These are phyloP conservation scores for Dendrocalamus sinicus DNA, from an alignment of 176 grass and related monocot genomes.

Conservation along the genomic window DNA sequence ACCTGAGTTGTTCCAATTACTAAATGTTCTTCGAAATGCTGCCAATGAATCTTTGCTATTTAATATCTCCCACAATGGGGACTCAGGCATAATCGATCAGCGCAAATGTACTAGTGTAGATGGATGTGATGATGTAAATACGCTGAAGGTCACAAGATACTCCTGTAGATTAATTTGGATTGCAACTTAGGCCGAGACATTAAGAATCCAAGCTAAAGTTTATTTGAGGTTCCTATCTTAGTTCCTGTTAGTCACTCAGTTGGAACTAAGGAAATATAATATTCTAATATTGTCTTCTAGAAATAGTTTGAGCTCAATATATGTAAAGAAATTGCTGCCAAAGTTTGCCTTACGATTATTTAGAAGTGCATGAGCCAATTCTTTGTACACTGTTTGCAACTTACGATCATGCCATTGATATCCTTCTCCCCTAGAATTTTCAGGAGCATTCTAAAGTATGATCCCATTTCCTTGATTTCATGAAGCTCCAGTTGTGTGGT, in stretches of 20 bases:
- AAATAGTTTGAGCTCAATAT: background rate
- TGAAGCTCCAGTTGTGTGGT: background rate
- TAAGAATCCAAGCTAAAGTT: constrained; percentile 14
- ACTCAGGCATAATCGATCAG: background rate
- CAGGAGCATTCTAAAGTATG: background rate
- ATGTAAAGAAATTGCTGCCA: background rate
- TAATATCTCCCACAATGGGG: background rate
- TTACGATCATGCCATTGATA: background rate
- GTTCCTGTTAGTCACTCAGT: background rate
- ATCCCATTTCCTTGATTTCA: constrained; percentile 7
- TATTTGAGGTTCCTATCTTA: background rate
- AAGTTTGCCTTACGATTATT: constrained; percentile 5
- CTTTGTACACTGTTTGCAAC: background rate
- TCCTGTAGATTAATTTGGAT: background rate
- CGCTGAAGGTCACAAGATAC: background rate
- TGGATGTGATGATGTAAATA: background rate
- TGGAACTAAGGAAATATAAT: background rate
- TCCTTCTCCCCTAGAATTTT: background rate
- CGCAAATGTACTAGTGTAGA: background rate
- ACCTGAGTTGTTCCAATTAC: background rate
- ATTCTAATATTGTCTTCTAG: background rate
- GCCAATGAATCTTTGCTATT: background rate
- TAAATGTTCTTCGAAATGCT: background rate
- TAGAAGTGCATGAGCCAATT: background rate
- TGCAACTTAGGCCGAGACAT: background rate